Evolutionary conservation across 495 filamentous ascomycete species (phyloP).

Genomic region (Aspergillus leporis): DNA sequence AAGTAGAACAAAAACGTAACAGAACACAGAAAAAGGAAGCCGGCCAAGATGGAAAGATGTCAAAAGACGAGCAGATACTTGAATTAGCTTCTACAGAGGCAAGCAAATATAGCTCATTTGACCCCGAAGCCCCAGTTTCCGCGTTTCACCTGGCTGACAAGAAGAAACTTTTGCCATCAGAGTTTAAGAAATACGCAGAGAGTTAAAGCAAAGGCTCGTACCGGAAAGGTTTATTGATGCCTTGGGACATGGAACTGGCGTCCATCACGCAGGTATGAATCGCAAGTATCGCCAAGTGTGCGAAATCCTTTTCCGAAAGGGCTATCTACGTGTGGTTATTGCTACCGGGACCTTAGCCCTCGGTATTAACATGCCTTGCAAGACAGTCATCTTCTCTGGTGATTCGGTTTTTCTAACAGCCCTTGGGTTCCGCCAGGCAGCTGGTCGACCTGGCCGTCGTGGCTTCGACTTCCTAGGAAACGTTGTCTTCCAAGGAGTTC

Average conservation of each 20-base stretch:
- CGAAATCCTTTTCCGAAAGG: slow-evolving; percentile 64
- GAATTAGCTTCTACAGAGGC: slow-evolving; percentile 56
- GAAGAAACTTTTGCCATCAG: slow-evolving; percentile 50
- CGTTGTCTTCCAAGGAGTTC: slow-evolving; percentile 70
- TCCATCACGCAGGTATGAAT: slow-evolving; percentile 81
- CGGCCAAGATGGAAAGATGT: slow-evolving; percentile 40
- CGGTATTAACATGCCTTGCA: slow-evolving; percentile 85
- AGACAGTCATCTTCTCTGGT: slow-evolving; percentile 75
- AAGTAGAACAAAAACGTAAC: slow-evolving; percentile 33
- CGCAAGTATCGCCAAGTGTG: slow-evolving; percentile 67
- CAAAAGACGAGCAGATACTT: slow-evolving; percentile 51
- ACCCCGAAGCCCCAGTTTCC: slow-evolving; percentile 61
- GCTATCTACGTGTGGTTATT: slow-evolving; percentile 70
- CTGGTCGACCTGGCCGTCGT: slow-evolving; percentile 75
- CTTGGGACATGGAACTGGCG: slow-evolving; percentile 65
- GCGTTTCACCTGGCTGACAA: slow-evolving; percentile 66
- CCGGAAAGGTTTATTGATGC: slow-evolving; percentile 51
- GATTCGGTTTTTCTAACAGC: slow-evolving; percentile 72
- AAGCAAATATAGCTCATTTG: slow-evolving; percentile 59
- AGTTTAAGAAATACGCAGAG: slow-evolving; percentile 50
- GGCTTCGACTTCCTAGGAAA: slow-evolving; percentile 81
- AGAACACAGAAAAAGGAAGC: slow-evolving; percentile 41
- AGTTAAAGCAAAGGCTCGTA: slow-evolving; percentile 48
- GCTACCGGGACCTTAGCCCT: slow-evolving; percentile 75
- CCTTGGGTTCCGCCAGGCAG: slow-evolving; percentile 72